Base-by-base conservation (phyloP, 495 filamentous ascomycete species). In the Articulospora tetracladia region DNA sequence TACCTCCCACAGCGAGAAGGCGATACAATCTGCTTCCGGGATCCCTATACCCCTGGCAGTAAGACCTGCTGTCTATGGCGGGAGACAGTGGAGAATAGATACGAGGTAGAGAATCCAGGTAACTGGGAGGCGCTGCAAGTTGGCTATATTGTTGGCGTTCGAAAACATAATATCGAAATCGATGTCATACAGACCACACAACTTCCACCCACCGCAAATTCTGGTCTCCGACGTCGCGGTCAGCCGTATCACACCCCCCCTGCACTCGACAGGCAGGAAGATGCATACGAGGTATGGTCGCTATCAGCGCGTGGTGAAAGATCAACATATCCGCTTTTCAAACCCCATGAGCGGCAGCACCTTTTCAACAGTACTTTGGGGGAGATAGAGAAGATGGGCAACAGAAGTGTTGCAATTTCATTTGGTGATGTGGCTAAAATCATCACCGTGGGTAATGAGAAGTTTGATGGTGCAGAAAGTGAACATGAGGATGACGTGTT, bases 341-440 rank as follows among this genome's bases (percentile, higher is more conserved):
- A 70, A 13, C 67, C 70, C n/a, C 64, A 71, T 2, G 63, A 62
- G 12, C 25, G 53, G 6, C 62, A 73, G 10, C 72, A 83, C 44
- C 74, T 91, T 3, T 76, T 88, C 39, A 84, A 89, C 17, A 77
- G 77, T 17, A 74, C 73, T 53, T 69, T 82, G 0, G 88, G 88
- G 0, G 86, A 86, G 0, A 79, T 87, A 58, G 70, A 74, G 4
- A 74, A 75, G 55, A 67, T 88, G 4, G 86, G 87, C 4, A 76
- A 77, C 19, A 66, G 75, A 48, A 84, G 79, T 48, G 75, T 89
- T 15, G 87, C 84, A 1, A 77, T 91, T 1, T 86, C 78, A 0
- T 81, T 89, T 34, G 88, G 86, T 10, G 86, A 89, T 57, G 74
- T 80, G 1, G 77, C 90, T 60, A 90, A 89, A 69, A 67, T 90